A percentile compares a stretch with the other conserved stretches of the same genome.
These are phyloP conservation scores for Phytophthora boehmeriae DNA, from an alignment of 352 stramenopile species.

Conservation along the genomic window DNA sequence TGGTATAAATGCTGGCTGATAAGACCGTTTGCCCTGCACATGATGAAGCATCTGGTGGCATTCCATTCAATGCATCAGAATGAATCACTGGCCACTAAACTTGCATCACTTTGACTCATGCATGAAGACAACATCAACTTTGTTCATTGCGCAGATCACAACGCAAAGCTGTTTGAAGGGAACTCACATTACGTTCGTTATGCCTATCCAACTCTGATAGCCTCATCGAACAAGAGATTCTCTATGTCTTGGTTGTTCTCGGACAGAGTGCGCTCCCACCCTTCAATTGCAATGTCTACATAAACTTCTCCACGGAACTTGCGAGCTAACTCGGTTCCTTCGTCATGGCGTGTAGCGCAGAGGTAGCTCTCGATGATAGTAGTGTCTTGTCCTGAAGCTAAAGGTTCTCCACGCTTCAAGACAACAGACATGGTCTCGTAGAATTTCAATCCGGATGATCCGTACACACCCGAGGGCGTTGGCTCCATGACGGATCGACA, in stretches of 20 bases:
- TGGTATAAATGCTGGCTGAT: no score
- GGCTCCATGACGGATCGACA: constrained; percentile 30
- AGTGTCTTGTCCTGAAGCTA: constrained; percentile 17
- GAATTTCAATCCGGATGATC: constrained; percentile 17
- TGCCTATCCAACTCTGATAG: constrained; percentile 17
- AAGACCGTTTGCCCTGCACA: no score
- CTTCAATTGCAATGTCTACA: constrained; percentile 33
- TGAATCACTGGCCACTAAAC: no score
- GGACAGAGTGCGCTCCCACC: constrained; percentile 29
- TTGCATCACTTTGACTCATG: background rate
- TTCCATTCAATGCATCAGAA: no score
- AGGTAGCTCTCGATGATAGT: constrained; percentile 37
- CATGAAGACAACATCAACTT: background rate
- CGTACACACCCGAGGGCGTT: constrained; percentile 7
- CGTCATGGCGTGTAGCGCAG: constrained; percentile 27
- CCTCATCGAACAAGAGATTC: constrained; percentile 48
- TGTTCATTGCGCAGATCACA: background rate
- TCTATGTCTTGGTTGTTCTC: constrained; percentile 51
- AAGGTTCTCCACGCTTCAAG: constrained; percentile 13
- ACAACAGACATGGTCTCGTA: constrained; percentile 34
- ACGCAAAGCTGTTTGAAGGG: background rate
- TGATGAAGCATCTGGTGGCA: no score
- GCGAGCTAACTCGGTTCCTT: constrained; percentile 21
- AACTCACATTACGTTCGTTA: background rate
- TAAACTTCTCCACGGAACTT: constrained; percentile 32